Evolutionary conservation across 2,329 filamentous ascomycete species (phyloP).

Genomic region (Pseudomassariella vexata): DNA sequence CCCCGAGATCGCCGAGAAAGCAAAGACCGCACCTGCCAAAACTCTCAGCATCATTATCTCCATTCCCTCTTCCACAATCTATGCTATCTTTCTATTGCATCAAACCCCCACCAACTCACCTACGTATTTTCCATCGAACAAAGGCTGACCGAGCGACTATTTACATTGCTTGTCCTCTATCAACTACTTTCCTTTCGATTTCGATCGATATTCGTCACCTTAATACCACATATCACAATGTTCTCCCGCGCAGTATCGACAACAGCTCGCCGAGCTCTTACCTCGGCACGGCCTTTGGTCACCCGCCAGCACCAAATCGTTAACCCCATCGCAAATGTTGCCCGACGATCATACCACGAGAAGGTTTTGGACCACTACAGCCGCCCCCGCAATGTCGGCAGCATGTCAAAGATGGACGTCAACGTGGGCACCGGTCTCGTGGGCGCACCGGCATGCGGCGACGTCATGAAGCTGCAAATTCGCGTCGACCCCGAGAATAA

Average conservation of each 20-base stretch:
- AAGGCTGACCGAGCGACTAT: too few species aligned
- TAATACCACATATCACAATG: constrained; percentile 13
- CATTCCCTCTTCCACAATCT: neutral
- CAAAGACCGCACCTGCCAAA: constrained; percentile 14
- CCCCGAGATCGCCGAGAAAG: constrained; percentile 28
- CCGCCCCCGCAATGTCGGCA: constrained; percentile 72
- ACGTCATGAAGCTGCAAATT: constrained; percentile 93
- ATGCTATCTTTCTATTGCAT: constrained; percentile 4
- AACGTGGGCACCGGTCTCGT: constrained; percentile 76
- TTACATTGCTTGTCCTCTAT: too few species aligned
- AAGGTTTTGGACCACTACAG: constrained; percentile 78
- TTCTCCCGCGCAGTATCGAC: constrained; percentile 11
- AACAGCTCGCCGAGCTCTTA: constrained; percentile 34
- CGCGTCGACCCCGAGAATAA: constrained; percentile 69
- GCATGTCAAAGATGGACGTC: constrained; percentile 63
- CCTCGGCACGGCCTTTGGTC: constrained; percentile 31
- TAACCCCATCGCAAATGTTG: constrained; percentile 31
- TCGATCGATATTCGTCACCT: constrained; percentile 25
- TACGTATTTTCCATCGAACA: constrained; percentile 4
- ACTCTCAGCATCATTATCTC: neutral
- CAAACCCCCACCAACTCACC: constrained; percentile 5
- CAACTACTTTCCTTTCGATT: neutral
- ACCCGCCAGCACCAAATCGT: constrained; percentile 34
- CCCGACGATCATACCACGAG: constrained; percentile 45
- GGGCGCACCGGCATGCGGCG: constrained; percentile 82